These are phyloP conservation scores for Ustulina deusta DNA, from an alignment of 2,329 filamentous ascomycete species.

Conservation along the genomic window DNA sequence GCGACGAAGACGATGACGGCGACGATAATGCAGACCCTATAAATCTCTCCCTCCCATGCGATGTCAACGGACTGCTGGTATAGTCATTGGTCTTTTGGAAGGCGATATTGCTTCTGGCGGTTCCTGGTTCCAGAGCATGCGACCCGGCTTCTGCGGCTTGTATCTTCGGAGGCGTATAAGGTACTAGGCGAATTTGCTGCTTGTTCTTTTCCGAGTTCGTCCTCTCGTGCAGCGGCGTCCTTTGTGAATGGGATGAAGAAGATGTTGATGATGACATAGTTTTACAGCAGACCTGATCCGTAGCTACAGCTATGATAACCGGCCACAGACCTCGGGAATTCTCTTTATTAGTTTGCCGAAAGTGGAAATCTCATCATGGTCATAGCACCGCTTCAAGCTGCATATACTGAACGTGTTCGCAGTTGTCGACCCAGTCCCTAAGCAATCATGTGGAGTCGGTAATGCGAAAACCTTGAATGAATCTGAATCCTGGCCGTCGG, in stretches of 20 bases:
- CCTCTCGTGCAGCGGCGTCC: conserved; percentile 55
- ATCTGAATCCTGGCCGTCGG: conserved; percentile 16
- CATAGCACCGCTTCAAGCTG: conserved; percentile 39
- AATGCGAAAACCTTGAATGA: conserved; percentile 18
- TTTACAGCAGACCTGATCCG: conserved; percentile 41
- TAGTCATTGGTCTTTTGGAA: conserved; percentile 38
- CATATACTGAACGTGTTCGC: conserved; percentile 29
- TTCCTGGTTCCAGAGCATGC: conserved; percentile 40
- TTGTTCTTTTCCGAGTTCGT: conserved; percentile 57
- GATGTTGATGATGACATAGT: conserved; percentile 52
- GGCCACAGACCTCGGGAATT: conserved; percentile 36
- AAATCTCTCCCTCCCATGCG: conserved; percentile 46
- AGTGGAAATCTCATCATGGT: conserved; percentile 41
- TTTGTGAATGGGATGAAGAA: conserved; percentile 45
- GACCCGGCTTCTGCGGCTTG: conserved; percentile 46
- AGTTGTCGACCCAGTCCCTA: conserved; percentile 21
- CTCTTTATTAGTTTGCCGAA: conserved; percentile 30
- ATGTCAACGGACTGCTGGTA: conserved; percentile 41
- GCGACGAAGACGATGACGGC: conserved; percentile 49
- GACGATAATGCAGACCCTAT: conserved; percentile 53
- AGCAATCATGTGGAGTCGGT: conserved; percentile 32
- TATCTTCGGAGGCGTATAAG: conserved; percentile 60
- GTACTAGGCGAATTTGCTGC: conserved; percentile 61
- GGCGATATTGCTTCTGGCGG: conserved; percentile 37
- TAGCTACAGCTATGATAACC: conserved; percentile 27